These are phyloP conservation scores for Daedaleopsis sinensis DNA, from an alignment of 768 basidiomycete species.

Conservation along the genomic window DNA sequence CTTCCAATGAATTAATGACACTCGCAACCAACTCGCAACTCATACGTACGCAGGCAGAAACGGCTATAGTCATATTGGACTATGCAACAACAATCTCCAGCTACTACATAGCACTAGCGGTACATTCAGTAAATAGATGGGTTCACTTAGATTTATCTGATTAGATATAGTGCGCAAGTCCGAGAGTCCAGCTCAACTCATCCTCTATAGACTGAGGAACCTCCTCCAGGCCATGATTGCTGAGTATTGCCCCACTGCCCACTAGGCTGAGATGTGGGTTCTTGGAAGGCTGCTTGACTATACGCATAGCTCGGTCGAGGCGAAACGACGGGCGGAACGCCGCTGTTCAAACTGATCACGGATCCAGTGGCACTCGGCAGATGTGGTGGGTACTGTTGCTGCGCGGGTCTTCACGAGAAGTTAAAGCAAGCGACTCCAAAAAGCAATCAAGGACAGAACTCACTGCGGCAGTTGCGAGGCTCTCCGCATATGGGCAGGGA, in stretches of 20 bases:
- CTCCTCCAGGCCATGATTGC: neutral
- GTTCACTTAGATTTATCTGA: neutral
- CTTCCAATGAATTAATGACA: neutral
- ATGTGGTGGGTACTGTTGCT: neutral
- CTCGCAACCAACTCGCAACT: neutral
- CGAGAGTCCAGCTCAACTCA: neutral
- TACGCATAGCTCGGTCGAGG: conserved; percentile 18
- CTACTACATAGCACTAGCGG: neutral
- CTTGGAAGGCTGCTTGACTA: conserved; percentile 11
- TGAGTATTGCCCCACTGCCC: neutral
- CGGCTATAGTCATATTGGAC: neutral
- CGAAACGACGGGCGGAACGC: conserved; percentile 4
- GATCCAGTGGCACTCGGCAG: neutral
- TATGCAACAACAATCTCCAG: neutral
- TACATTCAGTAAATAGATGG: neutral
- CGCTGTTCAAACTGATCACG: neutral
- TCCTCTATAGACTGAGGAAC: neutral
- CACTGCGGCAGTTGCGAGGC: conserved; percentile 6
- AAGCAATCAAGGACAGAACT: neutral
- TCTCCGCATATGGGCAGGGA: conserved; percentile 8
- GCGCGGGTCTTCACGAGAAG: too few relatives aligned
- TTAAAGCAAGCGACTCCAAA: too few relatives aligned
- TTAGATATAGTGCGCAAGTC: neutral
- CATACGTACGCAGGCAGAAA: neutral
- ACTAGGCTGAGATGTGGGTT: conserved; percentile 1